Base-by-base conservation (phyloP, 441 rosid species). In the Corymbia calophylla region DNA sequence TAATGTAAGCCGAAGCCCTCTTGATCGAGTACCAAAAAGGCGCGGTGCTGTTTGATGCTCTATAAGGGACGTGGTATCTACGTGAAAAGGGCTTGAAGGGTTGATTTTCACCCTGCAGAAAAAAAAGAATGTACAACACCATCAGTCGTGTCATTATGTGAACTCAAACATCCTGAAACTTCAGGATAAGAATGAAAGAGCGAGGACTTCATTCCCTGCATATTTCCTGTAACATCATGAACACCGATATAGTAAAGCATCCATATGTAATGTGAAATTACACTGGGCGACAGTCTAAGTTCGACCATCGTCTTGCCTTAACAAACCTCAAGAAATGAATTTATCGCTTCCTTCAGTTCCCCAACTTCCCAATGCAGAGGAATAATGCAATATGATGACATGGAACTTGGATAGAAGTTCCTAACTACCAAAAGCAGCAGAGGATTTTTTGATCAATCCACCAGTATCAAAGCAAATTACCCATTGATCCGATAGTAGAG, bases 1-100 rank as follows among this genome's bases (percentile, higher is more conserved):
- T 88, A 19, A 88, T 88, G 48, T 96, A 91, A 23, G 98, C 98
- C 1, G 99, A 91, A 88, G 96, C 99, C 92, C 98, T 94, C 96
- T 96, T 88, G 66, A 88, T 51, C 7, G 89, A 70, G 51, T 88
- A 88, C 89, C 89, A 88, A 49, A 88, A 77, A 16, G 89, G 89
- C 12, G 62, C 47, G 9, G 60, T 70, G 89, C 89, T 88, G 49
- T 88, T 23, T 21, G 85, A 88, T 51, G 89, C 89, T 39, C 35
- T 70, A 44, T 88, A 73, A 31, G 89, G 89, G 32, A 77, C 49
- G 29, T 31, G 86, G 86, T 53, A 88, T 80, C 68, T 53, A 35
- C 77, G 29, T 31, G 21, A 23, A 47, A 48, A 88, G 21, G 85
- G 86, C 86, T 88, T 88, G 64, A 88, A 88, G 19, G 89, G 89